phyloP scores from a whole-genome alignment of 805 yeast species.

The Sugiyamaella marilandica region DNA sequence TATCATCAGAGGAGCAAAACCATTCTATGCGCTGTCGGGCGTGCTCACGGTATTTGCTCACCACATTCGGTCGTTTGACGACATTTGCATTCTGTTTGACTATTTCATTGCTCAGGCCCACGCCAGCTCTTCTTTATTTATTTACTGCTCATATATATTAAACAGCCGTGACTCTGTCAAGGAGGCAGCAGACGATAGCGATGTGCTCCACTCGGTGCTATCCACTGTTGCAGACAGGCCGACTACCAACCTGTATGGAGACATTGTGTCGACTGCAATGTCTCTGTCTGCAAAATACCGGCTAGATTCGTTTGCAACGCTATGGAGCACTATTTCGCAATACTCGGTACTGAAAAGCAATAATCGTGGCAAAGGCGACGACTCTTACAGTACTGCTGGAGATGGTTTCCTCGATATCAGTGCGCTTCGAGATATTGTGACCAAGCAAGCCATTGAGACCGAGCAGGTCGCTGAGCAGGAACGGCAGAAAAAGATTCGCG shows the following conservation, averaged over 20 bases:
- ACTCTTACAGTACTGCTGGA: slow-evolving; percentile 17
- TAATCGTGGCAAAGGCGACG: slow-evolving; percentile 21
- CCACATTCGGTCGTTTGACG: slow-evolving; percentile 47
- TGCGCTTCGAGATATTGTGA: background rate
- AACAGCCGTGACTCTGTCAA: slow-evolving; percentile 39
- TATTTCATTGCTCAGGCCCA: slow-evolving; percentile 54
- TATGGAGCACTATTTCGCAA: slow-evolving; percentile 27
- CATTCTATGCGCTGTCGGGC: slow-evolving; percentile 69
- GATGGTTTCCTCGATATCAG: background rate
- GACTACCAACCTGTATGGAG: slow-evolving; percentile 18
- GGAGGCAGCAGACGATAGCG: slow-evolving; percentile 35
- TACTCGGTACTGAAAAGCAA: slow-evolving; percentile 34
- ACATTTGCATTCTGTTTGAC: slow-evolving; percentile 64
- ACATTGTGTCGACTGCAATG: slow-evolving; percentile 20
- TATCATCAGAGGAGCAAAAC: slow-evolving; percentile 41
- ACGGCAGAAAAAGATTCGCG: slow-evolving; percentile 5
- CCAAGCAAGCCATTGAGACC: background rate
- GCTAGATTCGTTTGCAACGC: slow-evolving; percentile 18
- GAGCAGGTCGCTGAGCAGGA: background rate
- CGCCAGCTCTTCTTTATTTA: slow-evolving; percentile 49
- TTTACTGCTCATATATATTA: slow-evolving; percentile 55
- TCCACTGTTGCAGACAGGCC: slow-evolving; percentile 27
- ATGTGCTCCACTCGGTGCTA: slow-evolving; percentile 40
- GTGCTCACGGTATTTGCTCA: slow-evolving; percentile 76
- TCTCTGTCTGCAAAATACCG: slow-evolving; percentile 20